Percentiles rank a stretch among this genome's conserved stretches.
Evolutionary conservation across 2,329 filamentous ascomycete species (phyloP).

Genomic region (Cryphonectria naterciae): DNA sequence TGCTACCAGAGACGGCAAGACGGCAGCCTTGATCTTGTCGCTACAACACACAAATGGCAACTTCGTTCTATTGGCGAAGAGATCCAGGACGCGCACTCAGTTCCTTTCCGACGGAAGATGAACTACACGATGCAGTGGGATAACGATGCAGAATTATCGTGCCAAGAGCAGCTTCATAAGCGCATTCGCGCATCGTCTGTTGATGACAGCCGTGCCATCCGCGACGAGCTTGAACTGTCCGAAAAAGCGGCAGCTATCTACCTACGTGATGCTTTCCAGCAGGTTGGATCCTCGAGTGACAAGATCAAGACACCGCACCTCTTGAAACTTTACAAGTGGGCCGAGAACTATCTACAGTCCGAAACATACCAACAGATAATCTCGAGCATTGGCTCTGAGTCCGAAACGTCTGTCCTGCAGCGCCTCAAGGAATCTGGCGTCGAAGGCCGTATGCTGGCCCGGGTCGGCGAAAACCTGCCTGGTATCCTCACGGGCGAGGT

Average conservation of each 20-base stretch:
- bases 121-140: conserved; percentile 27
- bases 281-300: background rate
- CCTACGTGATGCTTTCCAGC: conserved; percentile 22
- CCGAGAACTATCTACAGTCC: conserved; percentile 18
- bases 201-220: background rate
- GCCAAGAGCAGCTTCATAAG: conserved; percentile 11
- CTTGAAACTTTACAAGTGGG: conserved; percentile 27
- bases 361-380: background rate
- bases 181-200: background rate
- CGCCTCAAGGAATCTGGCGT: conserved; percentile 25
- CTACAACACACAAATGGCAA: conserved; percentile 10
- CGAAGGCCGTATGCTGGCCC: conserved; percentile 15
- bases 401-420: conserved; percentile 22
- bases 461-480: conserved; percentile 17
- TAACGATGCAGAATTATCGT: conserved; percentile 22
- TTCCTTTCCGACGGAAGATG: conserved; percentile 20
- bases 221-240: conserved; percentile 16
- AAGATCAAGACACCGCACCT: conserved; percentile 19
- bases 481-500: conserved; percentile 15
- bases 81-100: background rate
- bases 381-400: conserved; percentile 7
- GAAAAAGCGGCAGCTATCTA: conserved; percentile 26
- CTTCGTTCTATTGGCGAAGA: conserved; percentile 18
- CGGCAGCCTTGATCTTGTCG: conserved; percentile 21
- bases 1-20: conserved; percentile 20